phyloP scores from a whole-genome alignment of 176 grass and related monocot species.

The Aegilops longissima region DNA sequence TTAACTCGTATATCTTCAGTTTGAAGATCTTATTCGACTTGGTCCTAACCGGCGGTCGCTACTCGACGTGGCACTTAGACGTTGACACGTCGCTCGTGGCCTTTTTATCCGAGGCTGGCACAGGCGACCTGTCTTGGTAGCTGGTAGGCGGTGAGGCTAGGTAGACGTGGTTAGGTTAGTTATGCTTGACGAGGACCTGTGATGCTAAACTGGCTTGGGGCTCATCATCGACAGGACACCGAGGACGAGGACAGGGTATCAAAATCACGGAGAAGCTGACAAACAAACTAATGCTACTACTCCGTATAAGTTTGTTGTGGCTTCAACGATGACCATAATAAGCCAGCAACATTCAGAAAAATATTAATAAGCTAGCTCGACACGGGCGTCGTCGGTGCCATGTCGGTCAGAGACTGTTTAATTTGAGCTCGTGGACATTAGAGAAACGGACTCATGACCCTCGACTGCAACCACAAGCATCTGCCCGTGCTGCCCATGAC shows the following conservation, averaged over 20 bases:
- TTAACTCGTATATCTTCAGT: too few relatives aligned
- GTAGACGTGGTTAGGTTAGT: too few relatives aligned
- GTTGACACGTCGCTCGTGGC: too few relatives aligned
- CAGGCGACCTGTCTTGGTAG: neutral
- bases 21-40: too few relatives aligned
- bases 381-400: neutral
- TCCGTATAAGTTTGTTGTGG: neutral
- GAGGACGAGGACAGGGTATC: neutral
- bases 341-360: too few relatives aligned
- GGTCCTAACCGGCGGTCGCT: too few relatives aligned
- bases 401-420: too few relatives aligned
- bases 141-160: too few relatives aligned
- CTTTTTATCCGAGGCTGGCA: neutral
- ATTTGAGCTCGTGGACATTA: too few relatives aligned
- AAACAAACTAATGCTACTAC: neutral
- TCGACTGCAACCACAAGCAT: neutral
- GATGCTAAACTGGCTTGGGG: neutral
- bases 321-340: neutral
- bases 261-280: neutral
- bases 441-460: too few relatives aligned
- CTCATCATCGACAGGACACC: neutral
- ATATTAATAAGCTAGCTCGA: too few relatives aligned
- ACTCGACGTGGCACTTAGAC: neutral
- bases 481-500: neutral
- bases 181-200: neutral